Conservation (phyloP, 768 basidiomycete species). For the Pleurotus salmoneostramineus region DNA sequence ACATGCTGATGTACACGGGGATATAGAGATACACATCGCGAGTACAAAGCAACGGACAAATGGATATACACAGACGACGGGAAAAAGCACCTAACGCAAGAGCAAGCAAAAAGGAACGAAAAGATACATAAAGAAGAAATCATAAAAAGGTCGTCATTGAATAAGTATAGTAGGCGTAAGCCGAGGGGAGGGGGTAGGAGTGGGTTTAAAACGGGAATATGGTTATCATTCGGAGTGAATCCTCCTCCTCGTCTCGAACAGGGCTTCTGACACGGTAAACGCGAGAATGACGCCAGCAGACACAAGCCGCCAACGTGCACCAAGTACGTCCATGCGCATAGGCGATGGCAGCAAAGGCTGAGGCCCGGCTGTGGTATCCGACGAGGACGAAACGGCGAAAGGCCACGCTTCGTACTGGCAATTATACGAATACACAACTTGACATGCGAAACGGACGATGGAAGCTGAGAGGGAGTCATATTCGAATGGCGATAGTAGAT, state of each 20-base stretch:
- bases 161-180: too few species aligned
- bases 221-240: too few species aligned
- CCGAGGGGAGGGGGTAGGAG: too few species aligned
- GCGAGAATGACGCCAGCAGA: slow-evolving; percentile 52
- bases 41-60: too few species aligned
- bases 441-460: slow-evolving; percentile 59
- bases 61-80: too few species aligned
- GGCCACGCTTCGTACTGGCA: slow-evolving; percentile 17
- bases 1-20: too few species aligned
- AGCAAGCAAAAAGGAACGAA: too few species aligned
- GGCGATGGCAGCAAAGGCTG: slow-evolving; percentile 8
- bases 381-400: slow-evolving; percentile 16
- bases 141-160: too few species aligned
- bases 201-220: too few species aligned
- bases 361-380: not conserved
- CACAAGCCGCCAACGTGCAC: slow-evolving; percentile 51
- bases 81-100: too few species aligned
- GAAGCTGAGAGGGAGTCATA: slow-evolving; percentile 64
- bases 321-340: slow-evolving; percentile 48
- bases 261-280: slow-evolving; percentile 67
- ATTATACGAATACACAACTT: slow-evolving; percentile 53
- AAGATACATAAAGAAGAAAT: too few species aligned
- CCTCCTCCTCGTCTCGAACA: slow-evolving; percentile 16
- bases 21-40: too few species aligned
- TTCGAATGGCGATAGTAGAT: slow-evolving; percentile 4